Conservation (phyloP, 495 filamentous ascomycete genomes). For the Aspergillus mulundensis region DNA sequence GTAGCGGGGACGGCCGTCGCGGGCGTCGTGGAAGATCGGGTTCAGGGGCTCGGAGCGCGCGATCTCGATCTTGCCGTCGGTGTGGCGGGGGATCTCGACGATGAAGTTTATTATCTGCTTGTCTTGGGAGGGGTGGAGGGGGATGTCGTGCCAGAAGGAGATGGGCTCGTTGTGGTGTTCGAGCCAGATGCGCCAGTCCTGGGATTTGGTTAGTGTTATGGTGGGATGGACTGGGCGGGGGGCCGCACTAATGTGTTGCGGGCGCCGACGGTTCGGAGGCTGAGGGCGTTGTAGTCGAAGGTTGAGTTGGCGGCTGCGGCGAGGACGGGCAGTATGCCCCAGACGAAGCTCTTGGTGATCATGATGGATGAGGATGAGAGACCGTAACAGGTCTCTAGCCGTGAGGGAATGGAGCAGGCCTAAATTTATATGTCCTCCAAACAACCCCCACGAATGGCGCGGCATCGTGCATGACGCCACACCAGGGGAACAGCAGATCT, state of each 20-base stretch:
- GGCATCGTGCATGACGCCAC: not conserved
- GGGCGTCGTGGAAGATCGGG: slow-evolving; percentile 4
- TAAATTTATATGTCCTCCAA: not conserved
- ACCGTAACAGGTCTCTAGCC: too few species aligned
- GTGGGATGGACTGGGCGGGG: not conserved
- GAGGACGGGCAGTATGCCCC: not conserved
- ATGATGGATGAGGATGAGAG: not conserved
- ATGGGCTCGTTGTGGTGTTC: not conserved
- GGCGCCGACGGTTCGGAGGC: not conserved
- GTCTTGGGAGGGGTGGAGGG: not conserved
- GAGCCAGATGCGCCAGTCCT: slow-evolving; percentile 6
- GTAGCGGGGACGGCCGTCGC: not conserved
- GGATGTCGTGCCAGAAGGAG: slow-evolving; percentile 8
- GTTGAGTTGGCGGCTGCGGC: not conserved
- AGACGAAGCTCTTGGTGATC: not conserved
- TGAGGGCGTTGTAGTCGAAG: slow-evolving; percentile 6
- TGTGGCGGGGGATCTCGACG: slow-evolving; percentile 1
- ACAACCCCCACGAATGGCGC: not conserved
- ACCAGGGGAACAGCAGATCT: not conserved
- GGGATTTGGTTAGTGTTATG: not conserved
- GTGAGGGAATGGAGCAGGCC: too few species aligned
- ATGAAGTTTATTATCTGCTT: slow-evolving; percentile 4
- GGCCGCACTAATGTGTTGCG: not conserved
- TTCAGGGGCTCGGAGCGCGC: not conserved
- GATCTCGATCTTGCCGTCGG: slow-evolving; percentile 6